A percentile compares a stretch with the other conserved stretches of the same genome.
These are phyloP conservation scores for Phylloporus sp. DNA, from an alignment of 768 basidiomycete genomes.

Conservation along the genomic window DNA sequence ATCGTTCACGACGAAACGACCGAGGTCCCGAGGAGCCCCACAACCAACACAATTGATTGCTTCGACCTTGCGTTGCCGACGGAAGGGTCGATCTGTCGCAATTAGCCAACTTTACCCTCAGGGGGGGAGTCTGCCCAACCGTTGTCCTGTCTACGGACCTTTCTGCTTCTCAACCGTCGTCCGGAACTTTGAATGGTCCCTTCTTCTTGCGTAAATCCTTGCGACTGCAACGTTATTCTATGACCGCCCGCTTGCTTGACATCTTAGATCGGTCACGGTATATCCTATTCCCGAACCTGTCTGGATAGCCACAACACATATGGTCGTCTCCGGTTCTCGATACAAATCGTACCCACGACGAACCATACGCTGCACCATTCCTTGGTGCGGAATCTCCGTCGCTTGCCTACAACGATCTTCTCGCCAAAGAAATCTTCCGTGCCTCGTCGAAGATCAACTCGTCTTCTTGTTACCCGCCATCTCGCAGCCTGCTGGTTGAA, in stretches of 20 bases:
- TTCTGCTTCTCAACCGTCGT: background rate
- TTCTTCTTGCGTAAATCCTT: background rate
- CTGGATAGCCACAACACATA: background rate
- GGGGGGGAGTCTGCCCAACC: background rate
- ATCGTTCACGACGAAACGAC: background rate
- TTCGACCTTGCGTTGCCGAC: background rate
- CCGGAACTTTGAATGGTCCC: slow-evolving; percentile 7
- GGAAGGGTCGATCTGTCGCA: slow-evolving; percentile 1
- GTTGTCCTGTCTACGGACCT: slow-evolving; percentile 12
- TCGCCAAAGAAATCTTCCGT: slow-evolving; percentile 20
- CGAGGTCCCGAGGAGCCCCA: slow-evolving; percentile 13
- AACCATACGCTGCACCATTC: background rate
- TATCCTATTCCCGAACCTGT: background rate
- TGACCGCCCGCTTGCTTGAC: background rate
- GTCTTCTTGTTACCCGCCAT: slow-evolving; percentile 73
- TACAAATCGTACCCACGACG: slow-evolving; percentile 5
- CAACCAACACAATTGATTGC: background rate
- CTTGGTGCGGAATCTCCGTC: slow-evolving; percentile 9
- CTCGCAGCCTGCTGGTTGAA: slow-evolving; percentile 74
- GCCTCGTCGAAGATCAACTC: slow-evolving; percentile 13
- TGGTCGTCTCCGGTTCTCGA: background rate
- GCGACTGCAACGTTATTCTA: too few species aligned
- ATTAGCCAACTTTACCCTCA: background rate
- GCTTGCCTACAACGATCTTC: slow-evolving; percentile 28
- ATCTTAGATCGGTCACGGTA: background rate